phyloP scores from a whole-genome alignment of 2,329 filamentous ascomycete genomes.

The Colletotrichum kahawae region DNA sequence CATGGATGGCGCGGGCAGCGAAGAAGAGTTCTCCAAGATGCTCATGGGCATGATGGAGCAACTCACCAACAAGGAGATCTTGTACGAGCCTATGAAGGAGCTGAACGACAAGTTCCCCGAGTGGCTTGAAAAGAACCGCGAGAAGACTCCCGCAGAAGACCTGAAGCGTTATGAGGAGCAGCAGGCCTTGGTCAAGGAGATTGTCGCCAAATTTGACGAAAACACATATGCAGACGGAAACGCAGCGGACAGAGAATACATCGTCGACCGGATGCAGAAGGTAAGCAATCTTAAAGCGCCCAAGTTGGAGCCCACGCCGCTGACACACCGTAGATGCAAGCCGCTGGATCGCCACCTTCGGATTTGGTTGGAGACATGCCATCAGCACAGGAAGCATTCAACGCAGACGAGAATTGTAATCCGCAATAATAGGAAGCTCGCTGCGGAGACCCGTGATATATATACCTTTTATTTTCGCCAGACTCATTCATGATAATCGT shows the following conservation, averaged over 20 bases:
- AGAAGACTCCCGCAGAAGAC: constrained; percentile 71
- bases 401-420: constrained; percentile 66
- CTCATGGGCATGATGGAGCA: constrained; percentile 99
- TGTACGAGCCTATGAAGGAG: constrained; percentile 99
- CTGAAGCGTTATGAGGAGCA: constrained; percentile 83
- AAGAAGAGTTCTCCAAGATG: constrained; percentile 94
- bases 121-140: constrained; percentile 83
- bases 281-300: constrained; percentile 52
- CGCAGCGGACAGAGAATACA: constrained; percentile 82
- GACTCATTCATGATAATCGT: background rate
- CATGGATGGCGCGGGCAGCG: constrained; percentile 60
- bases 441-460: constrained; percentile 1
- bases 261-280: constrained; percentile 98
- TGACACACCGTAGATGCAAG: constrained; percentile 81
- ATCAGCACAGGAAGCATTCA: constrained; percentile 76
- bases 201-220: constrained; percentile 88
- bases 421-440: constrained; percentile 55
- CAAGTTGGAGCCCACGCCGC: background rate
- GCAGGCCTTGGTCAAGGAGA: constrained; percentile 79
- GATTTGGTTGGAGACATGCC: constrained; percentile 92
- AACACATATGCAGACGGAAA: constrained; percentile 83
- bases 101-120: constrained; percentile 88
- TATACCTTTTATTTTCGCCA: constrained; percentile 27
- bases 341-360: constrained; percentile 84
- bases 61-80: constrained; percentile 95